Evolutionary conservation across 2,329 filamentous ascomycete genomes (phyloP), one percentile per base, ranked within the genome.

Genomic region (Penicillium brasilianum): DNA sequence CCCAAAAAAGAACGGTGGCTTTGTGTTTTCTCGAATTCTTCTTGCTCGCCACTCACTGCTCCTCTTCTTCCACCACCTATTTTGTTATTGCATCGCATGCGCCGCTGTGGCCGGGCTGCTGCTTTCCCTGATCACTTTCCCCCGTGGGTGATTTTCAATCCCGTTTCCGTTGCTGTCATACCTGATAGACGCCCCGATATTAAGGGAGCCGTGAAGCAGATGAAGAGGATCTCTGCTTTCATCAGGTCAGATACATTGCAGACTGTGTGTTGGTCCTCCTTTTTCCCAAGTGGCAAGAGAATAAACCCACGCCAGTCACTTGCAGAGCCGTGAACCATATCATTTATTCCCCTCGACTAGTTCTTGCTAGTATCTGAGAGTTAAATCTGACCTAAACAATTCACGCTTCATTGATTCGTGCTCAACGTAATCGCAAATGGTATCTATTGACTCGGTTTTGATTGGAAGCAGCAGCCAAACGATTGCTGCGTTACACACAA

Each of bases 1-100:
- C 50, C 56, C 61, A 64, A 67, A 64, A 61, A 55, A 60, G 51
- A 59, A 54, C 56, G 66, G 63, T 66, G 62, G 62, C 64, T 65
- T 58, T 58, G 60, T 57, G 56, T 58, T 66, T 61, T 62, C 55
- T 49, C 49, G 32, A 54, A n/a, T 53, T 41, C 50, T 58, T 54
- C 43, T 9, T 46, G 51, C 36, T 46, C 50, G 25, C 25, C 57
- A 18, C 41, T 14, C 43, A 20, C 13, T n/a, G n/a, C 20, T 43
- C n/a, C 22, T 52, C n/a, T 16, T n/a, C 41, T n/a, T 25, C 28
- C 32, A 18, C 36, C 18, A 9, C 39, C 18, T 20, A 51, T 51
- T 36, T 55, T 56, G 62, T 41, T 39, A 28, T 53, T 28, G 52
- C 61, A 63, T 65, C 58, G 55, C 58, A 61, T 60, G 57, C 53